These are phyloP conservation scores for Alternaria sp. DNA, from an alignment of 2,329 filamentous ascomycete genomes.

Conservation along the genomic window DNA sequence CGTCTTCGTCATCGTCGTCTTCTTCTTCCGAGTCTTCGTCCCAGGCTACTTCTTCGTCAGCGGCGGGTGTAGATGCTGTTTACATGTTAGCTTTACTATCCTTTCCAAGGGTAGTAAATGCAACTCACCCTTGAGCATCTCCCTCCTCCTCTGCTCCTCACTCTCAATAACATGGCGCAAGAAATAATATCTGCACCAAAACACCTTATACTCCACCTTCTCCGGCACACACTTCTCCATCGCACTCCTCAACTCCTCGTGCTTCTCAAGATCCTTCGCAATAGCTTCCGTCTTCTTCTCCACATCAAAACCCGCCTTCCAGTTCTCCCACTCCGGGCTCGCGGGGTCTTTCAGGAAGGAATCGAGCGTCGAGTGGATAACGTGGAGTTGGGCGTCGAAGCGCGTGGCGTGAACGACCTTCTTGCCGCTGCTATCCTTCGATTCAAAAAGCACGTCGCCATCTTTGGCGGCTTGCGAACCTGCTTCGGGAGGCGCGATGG, in stretches of 20 bases:
- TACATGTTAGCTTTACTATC: not conserved
- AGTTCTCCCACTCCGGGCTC: constrained; percentile 74
- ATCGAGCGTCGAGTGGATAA: constrained; percentile 84
- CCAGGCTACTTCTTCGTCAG: constrained; percentile 74
- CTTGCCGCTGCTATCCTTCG: constrained; percentile 87
- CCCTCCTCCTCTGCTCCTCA: constrained; percentile 84
- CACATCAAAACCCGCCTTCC: constrained; percentile 76
- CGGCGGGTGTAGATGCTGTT: constrained; percentile 66
- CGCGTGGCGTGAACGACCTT: constrained; percentile 92
- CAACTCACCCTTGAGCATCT: constrained; percentile 83
- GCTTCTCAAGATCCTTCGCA: constrained; percentile 79
- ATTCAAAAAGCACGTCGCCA: constrained; percentile 81
- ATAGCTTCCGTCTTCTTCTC: constrained; percentile 87
- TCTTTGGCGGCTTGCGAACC: constrained; percentile 54
- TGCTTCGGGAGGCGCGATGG: constrained; percentile 74
- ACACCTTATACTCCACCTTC: constrained; percentile 83
- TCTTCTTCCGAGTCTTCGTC: constrained; percentile 74
- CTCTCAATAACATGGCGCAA: constrained; percentile 90
- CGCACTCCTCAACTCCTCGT: constrained; percentile 80
- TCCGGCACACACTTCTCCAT: constrained; percentile 98
- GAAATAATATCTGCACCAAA: constrained; percentile 97
- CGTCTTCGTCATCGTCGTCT: constrained; percentile 30
- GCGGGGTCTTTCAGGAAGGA: constrained; percentile 82
- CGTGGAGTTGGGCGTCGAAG: constrained; percentile 94
- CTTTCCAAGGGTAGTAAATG: no score